Base-by-base conservation (phyloP, 768 basidiomycete genomes). In the Suillus luteus region DNA sequence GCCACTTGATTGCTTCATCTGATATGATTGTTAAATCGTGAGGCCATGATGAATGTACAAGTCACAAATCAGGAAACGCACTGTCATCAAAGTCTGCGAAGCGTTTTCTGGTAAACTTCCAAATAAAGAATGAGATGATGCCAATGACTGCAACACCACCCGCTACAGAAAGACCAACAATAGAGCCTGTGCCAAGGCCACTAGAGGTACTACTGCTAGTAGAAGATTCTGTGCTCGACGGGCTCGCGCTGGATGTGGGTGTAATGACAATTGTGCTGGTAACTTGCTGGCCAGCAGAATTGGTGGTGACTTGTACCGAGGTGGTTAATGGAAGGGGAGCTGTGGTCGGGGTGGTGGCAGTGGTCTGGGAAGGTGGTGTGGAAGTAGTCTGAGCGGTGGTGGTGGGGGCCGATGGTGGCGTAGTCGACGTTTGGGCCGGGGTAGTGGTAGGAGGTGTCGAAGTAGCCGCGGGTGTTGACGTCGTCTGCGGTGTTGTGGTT, bases 1-100 rank as follows among this genome's bases (percentile, higher is more conserved):
- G 93, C 93, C 93, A 95, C 76, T 93, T 93, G 77, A 95, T 95
- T 22, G 90, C 90, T 76, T 92, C 91, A 69, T 83, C 91, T 92
- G 71, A 12, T 54, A 51, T 44, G 65, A 11, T 59, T 35, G 14
- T 58, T 24, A 38, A 15, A 48, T 38, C 35, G 58, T 37, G 40
- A 41, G 40, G 17, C 60, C 31, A 10, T 59, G 60, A 65, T 59
- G 65, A 24, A 22, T 37, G 49, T 15, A 65, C 65, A 62, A 24
- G 1, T 68, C 64, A 64, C 38, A 58, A 67, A 63, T 67, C 59
- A 51, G 35, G 63, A 66, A 44, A 85, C 90, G 69, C 75, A 92
- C 92, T 87, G 77, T 92, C 90, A 70, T 93, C 90, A 70, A 91
- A 92, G 69, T 89, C 85, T 31, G 80, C 66, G 71, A 88, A 86